Percentiles rank a stretch among this genome's conserved stretches.
Conservation (phyloP, 2,329 filamentous ascomycete species). For the Colletotrichum sojae region DNA sequence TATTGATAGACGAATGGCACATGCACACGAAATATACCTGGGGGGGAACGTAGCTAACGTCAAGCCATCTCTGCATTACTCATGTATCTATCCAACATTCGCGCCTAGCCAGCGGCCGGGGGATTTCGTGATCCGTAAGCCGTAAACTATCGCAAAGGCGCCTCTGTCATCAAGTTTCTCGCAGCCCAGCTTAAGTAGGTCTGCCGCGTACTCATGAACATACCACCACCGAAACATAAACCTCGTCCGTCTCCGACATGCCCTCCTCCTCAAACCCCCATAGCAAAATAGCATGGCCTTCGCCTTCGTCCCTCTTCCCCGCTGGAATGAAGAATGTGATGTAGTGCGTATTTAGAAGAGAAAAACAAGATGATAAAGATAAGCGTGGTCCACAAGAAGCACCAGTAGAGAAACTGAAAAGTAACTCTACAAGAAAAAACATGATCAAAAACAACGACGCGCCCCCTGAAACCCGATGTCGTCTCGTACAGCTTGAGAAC, state of each 20-base stretch:
- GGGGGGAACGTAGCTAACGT: neutral
- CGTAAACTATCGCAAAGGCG: conserved; percentile 22
- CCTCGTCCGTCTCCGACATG: no score
- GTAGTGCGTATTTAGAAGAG: conserved; percentile 6
- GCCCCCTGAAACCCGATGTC: conserved; percentile 15
- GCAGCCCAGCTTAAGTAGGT: conserved; percentile 9
- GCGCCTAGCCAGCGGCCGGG: conserved; percentile 10
- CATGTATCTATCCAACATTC: conserved; percentile 40
- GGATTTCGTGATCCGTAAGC: conserved; percentile 24
- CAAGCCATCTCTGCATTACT: conserved; percentile 41
- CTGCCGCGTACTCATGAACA: conserved; percentile 28
- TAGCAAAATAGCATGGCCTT: no score
- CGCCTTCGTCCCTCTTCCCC: neutral
- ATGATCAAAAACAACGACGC: conserved; percentile 4
- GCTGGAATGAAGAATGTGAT: conserved; percentile 8
- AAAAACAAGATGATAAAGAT: neutral
- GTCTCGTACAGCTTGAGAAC: conserved; percentile 21
- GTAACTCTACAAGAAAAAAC: neutral
- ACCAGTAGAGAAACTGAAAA: conserved; percentile 10
- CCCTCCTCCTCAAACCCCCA: no score
- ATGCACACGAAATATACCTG: neutral
- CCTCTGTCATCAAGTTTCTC: conserved; percentile 29
- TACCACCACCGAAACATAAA: conserved; percentile 6
- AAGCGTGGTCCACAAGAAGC: conserved; percentile 10
- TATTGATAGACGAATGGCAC: neutral